A percentile compares a stretch with the other conserved stretches of the same genome.
Conservation (phyloP, 345 rosid species). For the Salix exigua region DNA sequence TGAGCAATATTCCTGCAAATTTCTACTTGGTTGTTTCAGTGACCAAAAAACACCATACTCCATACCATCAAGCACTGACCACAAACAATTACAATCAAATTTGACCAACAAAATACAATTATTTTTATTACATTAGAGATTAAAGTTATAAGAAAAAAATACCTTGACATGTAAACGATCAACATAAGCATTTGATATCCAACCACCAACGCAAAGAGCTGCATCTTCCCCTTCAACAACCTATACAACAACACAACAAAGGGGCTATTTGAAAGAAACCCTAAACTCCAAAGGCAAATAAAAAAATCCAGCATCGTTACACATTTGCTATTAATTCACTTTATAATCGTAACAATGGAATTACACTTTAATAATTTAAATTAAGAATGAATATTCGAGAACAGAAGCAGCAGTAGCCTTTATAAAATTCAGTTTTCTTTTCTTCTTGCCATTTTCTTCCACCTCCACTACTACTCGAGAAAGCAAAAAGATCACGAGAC, state of each 20-base stretch:
- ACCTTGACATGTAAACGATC: constrained; percentile 96
- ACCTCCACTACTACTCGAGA: background rate
- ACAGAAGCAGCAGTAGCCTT: background rate
- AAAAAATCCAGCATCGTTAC: background rate
- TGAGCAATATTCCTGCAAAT: background rate
- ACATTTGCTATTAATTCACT: background rate
- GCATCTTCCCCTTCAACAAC: constrained; percentile 94
- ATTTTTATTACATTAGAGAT: background rate
- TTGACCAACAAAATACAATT: background rate
- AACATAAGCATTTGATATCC: constrained; percentile 84
- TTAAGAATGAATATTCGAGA: background rate
- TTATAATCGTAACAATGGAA: background rate
- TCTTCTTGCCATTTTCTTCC: background rate
- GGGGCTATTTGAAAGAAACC: background rate
- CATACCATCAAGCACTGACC: background rate
- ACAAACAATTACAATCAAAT: background rate
- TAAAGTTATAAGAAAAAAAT: background rate
- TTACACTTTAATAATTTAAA: background rate
- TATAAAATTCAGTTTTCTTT: background rate
- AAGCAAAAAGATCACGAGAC: background rate
- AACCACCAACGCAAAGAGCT: constrained; percentile 74
- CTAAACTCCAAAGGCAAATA: background rate
- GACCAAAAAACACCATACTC: background rate
- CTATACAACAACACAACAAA: constrained; percentile 26
- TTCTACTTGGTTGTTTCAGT: background rate